Percentiles rank a stretch among this genome's conserved stretches.
Evolutionary conservation across 192 early-diverging fungal genomes (phyloP).

Genomic region (Glomus cerebriforme): DNA sequence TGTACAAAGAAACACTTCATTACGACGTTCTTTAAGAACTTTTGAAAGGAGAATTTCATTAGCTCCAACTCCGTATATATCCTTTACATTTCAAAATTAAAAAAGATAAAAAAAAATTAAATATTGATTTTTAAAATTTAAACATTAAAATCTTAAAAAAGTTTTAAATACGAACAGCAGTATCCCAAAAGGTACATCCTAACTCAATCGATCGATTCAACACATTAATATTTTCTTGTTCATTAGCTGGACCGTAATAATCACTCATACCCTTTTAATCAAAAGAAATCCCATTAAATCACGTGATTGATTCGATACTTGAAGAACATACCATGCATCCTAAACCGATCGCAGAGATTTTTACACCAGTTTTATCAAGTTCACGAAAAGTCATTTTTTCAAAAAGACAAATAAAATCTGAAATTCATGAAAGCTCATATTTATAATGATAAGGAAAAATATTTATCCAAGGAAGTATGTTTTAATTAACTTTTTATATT

Average conservation of each 20-base stretch:
- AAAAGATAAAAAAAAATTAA: background rate
- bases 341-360: constrained; percentile 41
- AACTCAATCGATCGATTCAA: constrained; percentile 53
- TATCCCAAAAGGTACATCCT: constrained; percentile 61
- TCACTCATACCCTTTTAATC: constrained; percentile 39
- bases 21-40: constrained; percentile 49
- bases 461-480: no score
- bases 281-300: no score
- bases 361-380: constrained; percentile 42
- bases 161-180: constrained; percentile 32
- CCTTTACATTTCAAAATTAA: background rate
- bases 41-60: constrained; percentile 59
- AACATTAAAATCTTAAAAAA: no score
- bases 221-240: constrained; percentile 41
- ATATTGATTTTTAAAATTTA: no score
- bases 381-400: constrained; percentile 3
- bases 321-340: constrained; percentile 41
- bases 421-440: no score
- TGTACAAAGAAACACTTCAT: constrained; percentile 61
- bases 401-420: no score
- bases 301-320: no score
- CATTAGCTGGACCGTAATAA: constrained; percentile 41
- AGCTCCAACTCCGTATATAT: constrained; percentile 57
- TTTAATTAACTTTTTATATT: no score
- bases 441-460: no score